A percentile compares a stretch with the other conserved stretches of the same genome.
These are phyloP conservation scores for Cercophora sp. DNA, from an alignment of 495 filamentous ascomycete genomes.

Conservation along the genomic window DNA sequence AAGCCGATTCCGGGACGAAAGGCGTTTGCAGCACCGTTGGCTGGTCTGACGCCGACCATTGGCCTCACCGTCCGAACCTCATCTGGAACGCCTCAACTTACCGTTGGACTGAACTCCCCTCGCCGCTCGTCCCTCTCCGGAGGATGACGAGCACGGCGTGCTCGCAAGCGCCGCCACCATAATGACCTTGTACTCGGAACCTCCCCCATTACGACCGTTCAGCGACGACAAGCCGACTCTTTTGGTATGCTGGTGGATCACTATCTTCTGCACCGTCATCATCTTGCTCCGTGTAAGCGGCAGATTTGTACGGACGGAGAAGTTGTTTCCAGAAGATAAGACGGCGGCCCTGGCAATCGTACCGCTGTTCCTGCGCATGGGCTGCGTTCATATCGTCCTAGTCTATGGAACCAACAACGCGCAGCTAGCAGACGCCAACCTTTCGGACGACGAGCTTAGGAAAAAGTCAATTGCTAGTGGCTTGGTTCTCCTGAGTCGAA, in stretches of 20 bases:
- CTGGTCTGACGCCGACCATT: background rate
- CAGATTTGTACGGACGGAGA: slow-evolving; percentile 75
- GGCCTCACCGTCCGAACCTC: background rate
- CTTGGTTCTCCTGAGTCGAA: slow-evolving; percentile 60
- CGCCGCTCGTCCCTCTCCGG: slow-evolving; percentile 56
- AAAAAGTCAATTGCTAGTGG: slow-evolving; percentile 57
- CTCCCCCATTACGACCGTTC: slow-evolving; percentile 54
- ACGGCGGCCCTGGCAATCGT: slow-evolving; percentile 75
- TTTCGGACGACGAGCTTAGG: slow-evolving; percentile 45
- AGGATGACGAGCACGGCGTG: slow-evolving; percentile 55
- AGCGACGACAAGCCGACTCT: slow-evolving; percentile 70
- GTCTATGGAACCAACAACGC: slow-evolving; percentile 86
- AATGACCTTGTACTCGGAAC: slow-evolving; percentile 54
- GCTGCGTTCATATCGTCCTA: slow-evolving; percentile 77
- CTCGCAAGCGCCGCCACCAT: slow-evolving; percentile 22
- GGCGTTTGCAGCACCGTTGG: background rate
- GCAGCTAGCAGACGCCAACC: slow-evolving; percentile 33
- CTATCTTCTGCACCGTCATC: slow-evolving; percentile 71
- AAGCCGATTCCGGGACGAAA: background rate
- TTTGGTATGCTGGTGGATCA: slow-evolving; percentile 93
- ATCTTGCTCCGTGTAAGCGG: slow-evolving; percentile 74
- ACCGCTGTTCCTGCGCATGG: slow-evolving; percentile 79
- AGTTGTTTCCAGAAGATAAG: slow-evolving; percentile 82
- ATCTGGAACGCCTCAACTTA: background rate
- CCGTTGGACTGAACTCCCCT: background rate